Base-by-base conservation (phyloP, 164 flowering plant species). In the Vitis cinerea region DNA sequence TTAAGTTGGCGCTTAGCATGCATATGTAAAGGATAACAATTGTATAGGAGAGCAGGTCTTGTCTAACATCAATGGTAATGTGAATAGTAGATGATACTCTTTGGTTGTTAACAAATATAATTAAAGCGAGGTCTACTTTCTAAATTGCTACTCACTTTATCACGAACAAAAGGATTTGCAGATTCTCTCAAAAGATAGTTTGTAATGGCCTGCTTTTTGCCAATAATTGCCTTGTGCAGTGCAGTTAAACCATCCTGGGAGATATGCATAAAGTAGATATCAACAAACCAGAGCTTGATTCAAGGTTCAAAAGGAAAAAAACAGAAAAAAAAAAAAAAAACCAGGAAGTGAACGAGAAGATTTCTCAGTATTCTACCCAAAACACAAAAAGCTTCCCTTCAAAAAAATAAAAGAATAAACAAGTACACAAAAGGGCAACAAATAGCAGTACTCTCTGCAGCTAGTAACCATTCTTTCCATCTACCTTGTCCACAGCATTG, bases 151-250 rank as follows among this genome's bases (percentile, higher is more conserved):
- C 96, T 90, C 76, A 93, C 99, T 59, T 83, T 80, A 68, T 95
- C 99, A 60, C 80, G 81, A 71, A 90, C 83, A 79, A 93, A 84
- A 31, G 99, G 98, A 76, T 87, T 85, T 29, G 98, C 94, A 9
- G 94, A 91, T 74, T 95, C 92, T 81, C 98, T 86, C 76, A 95
- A 74, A 63, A 95, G 94, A 82, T 78, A 92, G 82, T 88, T 88
- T 19, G 86, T 83, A 50, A 93, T 74, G n/a, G 99, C 98, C 81
- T 84, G 92, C 79, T 91, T 91, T 74, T 89, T 95, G 74, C 87
- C 78, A 55, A 86, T 72, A 57, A 93, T 91, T 67, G 98, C 94
- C 83, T 73, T 92, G 81, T 95, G 99, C 49, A 95, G 82, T 62
- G 97, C 96, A 72, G 92, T 87, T 76, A 89, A 81, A 58, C 97